Percentiles rank a stretch among this genome's conserved stretches.
phyloP scores from a whole-genome alignment of 805 yeast species.

The Ogataea degrootiae region DNA sequence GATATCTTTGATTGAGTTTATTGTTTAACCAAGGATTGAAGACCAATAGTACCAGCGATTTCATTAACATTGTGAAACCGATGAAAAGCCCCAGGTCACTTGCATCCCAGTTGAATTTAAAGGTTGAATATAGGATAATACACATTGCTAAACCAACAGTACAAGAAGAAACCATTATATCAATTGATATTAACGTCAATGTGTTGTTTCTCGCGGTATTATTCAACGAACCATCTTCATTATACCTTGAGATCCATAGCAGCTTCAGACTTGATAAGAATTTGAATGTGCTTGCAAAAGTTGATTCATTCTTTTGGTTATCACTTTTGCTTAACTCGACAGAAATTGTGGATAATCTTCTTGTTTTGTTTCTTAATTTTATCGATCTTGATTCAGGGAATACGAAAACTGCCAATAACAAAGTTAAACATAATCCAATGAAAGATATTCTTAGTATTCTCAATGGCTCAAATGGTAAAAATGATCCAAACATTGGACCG shows the following conservation, averaged over 20 bases:
- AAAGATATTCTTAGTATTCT: slow-evolving; percentile 20
- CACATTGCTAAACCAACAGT: slow-evolving; percentile 38
- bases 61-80: slow-evolving; percentile 45
- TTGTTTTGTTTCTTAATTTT: slow-evolving; percentile 48
- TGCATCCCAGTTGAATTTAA: slow-evolving; percentile 49
- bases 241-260: slow-evolving; percentile 46
- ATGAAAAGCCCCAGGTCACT: slow-evolving; percentile 51
- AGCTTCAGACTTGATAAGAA: slow-evolving; percentile 45
- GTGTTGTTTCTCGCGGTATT: slow-evolving; percentile 40
- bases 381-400: slow-evolving; percentile 63
- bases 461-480: slow-evolving; percentile 30
- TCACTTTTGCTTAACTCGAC: neutral
- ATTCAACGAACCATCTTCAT: slow-evolving; percentile 21
- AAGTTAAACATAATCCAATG: slow-evolving; percentile 27
- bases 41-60: slow-evolving; percentile 44
- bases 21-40: slow-evolving; percentile 46
- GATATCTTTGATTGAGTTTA: slow-evolving; percentile 32
- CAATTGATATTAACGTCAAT: slow-evolving; percentile 43
- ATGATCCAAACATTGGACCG: slow-evolving; percentile 61
- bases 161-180: slow-evolving; percentile 37
- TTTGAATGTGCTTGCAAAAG: slow-evolving; percentile 14
- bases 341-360: slow-evolving; percentile 25
- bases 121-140: slow-evolving; percentile 48
- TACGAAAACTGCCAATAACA: slow-evolving; percentile 33
- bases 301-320: neutral